A percentile compares a stretch with the other conserved stretches of the same genome.
Evolutionary conservation across 345 rosid genomes (phyloP).

Genomic region (Salix brachista): DNA sequence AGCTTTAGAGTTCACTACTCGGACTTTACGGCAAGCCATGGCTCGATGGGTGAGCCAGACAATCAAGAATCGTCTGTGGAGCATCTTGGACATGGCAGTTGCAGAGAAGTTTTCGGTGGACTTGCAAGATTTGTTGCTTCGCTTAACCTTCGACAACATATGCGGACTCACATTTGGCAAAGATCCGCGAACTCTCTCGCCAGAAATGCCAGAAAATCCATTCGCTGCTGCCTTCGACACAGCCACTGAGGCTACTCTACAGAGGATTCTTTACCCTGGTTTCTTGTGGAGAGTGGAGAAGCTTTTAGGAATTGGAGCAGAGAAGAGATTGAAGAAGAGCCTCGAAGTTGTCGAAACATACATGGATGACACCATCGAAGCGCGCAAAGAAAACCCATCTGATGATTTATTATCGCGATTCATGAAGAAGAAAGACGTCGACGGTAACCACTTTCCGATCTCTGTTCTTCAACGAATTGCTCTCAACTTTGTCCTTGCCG

Average conservation of each 20-base stretch:
- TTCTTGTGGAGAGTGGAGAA: constrained; percentile 67
- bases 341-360: constrained; percentile 57
- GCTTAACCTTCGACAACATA: constrained; percentile 88
- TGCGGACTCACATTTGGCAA: constrained; percentile 88
- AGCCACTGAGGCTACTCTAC: constrained; percentile 81
- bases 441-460: constrained; percentile 54
- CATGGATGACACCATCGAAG: constrained; percentile 63
- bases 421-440: constrained; percentile 64
- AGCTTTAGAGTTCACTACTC: constrained; percentile 82
- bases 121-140: constrained; percentile 74
- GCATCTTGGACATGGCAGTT: constrained; percentile 57
- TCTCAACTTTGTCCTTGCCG: constrained; percentile 83
- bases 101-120: constrained; percentile 45
- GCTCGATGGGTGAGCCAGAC: constrained; percentile 88
- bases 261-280: constrained; percentile 70
- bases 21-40: constrained; percentile 91
- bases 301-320: constrained; percentile 54
- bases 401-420: constrained; percentile 84
- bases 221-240: constrained; percentile 71
- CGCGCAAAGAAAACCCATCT: constrained; percentile 64
- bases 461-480: constrained; percentile 80
- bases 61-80: constrained; percentile 75
- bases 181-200: constrained; percentile 75
- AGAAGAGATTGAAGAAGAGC: constrained; percentile 49
- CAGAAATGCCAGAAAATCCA: constrained; percentile 67